Conservation (phyloP, 805 yeast species). For the Metschnikowia aberdeeniae region DNA sequence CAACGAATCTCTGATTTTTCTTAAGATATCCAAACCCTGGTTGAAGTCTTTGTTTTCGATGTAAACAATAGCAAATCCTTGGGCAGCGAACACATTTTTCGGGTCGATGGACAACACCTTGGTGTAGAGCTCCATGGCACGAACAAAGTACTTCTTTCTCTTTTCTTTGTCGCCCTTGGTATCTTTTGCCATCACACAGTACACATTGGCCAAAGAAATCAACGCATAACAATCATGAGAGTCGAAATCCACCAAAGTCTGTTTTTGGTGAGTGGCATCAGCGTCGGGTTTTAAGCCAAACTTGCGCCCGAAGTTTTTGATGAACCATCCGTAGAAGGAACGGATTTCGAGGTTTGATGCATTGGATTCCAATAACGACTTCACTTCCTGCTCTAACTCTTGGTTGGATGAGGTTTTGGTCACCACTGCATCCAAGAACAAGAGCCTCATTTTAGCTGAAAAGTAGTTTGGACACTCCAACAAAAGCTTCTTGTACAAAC, state of each 20-base stretch:
- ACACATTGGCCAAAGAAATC: slow-evolving; percentile 84
- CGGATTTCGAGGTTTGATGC: slow-evolving; percentile 75
- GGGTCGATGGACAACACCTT: slow-evolving; percentile 85
- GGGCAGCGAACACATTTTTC: slow-evolving; percentile 91
- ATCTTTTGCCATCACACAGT: slow-evolving; percentile 78
- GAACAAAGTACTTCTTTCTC: slow-evolving; percentile 67
- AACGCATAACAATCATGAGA: slow-evolving; percentile 89
- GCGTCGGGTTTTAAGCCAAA: slow-evolving; percentile 46
- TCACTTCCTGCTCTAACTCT: slow-evolving; percentile 51
- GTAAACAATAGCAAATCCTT: slow-evolving; percentile 90
- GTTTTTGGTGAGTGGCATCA: slow-evolving; percentile 79
- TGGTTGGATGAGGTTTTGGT: slow-evolving; percentile 33
- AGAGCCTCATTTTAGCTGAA: slow-evolving; percentile 68
- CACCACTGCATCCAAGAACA: slow-evolving; percentile 56
- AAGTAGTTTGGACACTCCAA: slow-evolving; percentile 62
- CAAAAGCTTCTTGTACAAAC: slow-evolving; percentile 54
- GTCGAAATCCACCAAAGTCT: slow-evolving; percentile 74
- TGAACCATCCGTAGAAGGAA: slow-evolving; percentile 89
- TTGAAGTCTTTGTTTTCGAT: slow-evolving; percentile 77
- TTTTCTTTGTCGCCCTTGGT: slow-evolving; percentile 47
- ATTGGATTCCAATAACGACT: slow-evolving; percentile 48
- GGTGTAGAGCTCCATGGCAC: slow-evolving; percentile 90
- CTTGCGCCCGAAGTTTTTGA: slow-evolving; percentile 56
- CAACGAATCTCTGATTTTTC: slow-evolving; percentile 85
- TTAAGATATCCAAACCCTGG: slow-evolving; percentile 78